These are phyloP conservation scores for Wickerhamomyces chambardii DNA, from an alignment of 805 yeast genomes.

Conservation along the genomic window DNA sequence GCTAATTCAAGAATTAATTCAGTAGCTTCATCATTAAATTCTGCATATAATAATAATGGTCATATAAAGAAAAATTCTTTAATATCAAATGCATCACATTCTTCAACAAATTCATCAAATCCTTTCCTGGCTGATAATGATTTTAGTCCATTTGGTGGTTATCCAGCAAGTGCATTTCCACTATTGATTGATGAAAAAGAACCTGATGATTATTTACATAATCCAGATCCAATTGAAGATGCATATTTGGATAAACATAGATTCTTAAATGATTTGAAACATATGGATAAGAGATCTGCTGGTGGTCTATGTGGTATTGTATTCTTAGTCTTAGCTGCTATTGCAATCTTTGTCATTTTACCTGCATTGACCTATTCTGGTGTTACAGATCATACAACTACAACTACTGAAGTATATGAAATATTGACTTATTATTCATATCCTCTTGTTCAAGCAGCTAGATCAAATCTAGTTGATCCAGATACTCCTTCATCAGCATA, in stretches of 20 bases:
- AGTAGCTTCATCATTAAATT: constrained; percentile 29
- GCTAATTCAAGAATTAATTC: constrained; percentile 50
- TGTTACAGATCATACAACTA: constrained; percentile 25
- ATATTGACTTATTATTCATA: constrained; percentile 47
- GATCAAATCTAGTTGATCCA: constrained; percentile 56
- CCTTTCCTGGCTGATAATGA: constrained; percentile 50
- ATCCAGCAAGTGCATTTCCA: constrained; percentile 90
- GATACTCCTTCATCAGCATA: constrained; percentile 52
- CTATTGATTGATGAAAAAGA: constrained; percentile 88
- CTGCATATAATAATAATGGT: constrained; percentile 17
- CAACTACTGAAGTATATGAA: constrained; percentile 22
- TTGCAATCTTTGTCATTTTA: constrained; percentile 63
- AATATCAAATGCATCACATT: constrained; percentile 6
- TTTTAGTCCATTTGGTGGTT: constrained; percentile 92
- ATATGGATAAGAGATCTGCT: constrained; percentile 53
- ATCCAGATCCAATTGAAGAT: constrained; percentile 92
- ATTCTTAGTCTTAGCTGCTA: constrained; percentile 46
- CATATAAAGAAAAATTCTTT: constrained; percentile 10
- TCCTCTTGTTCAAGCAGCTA: constrained; percentile 46
- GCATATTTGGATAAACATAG: constrained; percentile 74
- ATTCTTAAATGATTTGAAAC: constrained; percentile 52
- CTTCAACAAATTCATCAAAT: constrained; percentile 18
- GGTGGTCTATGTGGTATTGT: constrained; percentile 58
- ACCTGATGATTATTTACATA: constrained; percentile 90
- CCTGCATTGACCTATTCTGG: constrained; percentile 87